These are phyloP conservation scores for Corylus avellana DNA, from an alignment of 306 rosid genomes.

Conservation along the genomic window DNA sequence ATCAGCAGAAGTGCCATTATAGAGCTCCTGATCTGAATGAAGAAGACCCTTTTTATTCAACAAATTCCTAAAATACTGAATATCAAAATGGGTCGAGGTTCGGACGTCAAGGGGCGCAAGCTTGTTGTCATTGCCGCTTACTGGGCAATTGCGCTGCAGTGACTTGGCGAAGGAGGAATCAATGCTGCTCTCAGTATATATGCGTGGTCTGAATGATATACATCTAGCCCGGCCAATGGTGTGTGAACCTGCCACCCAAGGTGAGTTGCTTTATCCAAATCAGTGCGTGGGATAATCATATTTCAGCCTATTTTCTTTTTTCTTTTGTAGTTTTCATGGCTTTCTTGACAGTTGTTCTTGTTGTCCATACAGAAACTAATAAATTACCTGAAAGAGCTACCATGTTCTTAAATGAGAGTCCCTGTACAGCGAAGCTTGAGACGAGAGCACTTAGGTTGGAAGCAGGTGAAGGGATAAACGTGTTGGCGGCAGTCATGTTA, in stretches of 20 bases:
- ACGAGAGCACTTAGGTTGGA: slow-evolving; percentile 25
- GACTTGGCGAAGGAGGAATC: slow-evolving; percentile 45
- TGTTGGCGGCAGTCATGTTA: slow-evolving; percentile 48
- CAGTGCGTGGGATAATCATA: not conserved
- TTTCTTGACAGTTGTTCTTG: not conserved
- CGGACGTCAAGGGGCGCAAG: slow-evolving; percentile 44
- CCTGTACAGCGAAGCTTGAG: slow-evolving; percentile 42
- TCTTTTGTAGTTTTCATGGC: not conserved
- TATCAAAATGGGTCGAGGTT: slow-evolving; percentile 55
- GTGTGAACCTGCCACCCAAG: slow-evolving; percentile 46
- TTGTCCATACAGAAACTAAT: not conserved
- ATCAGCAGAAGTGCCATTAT: slow-evolving; percentile 41
- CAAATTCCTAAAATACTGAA: slow-evolving; percentile 50
- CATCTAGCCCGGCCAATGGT: slow-evolving; percentile 61
- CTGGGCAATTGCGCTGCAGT: slow-evolving; percentile 46
- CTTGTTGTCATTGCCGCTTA: slow-evolving; percentile 39
- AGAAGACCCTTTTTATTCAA: slow-evolving; percentile 41
- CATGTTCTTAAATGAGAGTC: slow-evolving; percentile 49
- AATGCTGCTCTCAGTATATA: slow-evolving; percentile 55
- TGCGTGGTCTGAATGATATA: slow-evolving; percentile 39
- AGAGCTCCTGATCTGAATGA: slow-evolving; percentile 63
- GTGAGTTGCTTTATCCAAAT: not conserved
- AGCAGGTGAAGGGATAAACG: slow-evolving; percentile 38
- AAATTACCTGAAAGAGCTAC: slow-evolving; percentile 60
- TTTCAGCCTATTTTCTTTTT: too few species aligned